Conservation (phyloP, 2,329 filamentous ascomycete species). For the Apiospora kogelbergensis region DNA sequence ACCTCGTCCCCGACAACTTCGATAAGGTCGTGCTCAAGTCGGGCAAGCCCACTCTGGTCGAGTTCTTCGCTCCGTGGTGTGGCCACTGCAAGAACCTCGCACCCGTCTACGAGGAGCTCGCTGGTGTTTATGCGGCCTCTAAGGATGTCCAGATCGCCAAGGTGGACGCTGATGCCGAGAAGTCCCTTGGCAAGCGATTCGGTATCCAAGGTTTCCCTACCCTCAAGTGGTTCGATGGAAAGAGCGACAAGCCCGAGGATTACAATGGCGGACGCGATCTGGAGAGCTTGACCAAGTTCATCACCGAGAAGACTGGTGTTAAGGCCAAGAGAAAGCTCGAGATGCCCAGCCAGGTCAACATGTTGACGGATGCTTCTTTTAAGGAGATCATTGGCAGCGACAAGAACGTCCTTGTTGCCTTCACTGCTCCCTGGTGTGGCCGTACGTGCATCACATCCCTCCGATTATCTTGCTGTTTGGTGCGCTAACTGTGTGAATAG, state of each 20-base stretch:
- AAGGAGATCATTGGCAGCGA: constrained; percentile 75
- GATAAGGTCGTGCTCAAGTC: constrained; percentile 86
- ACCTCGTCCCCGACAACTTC: constrained; percentile 89
- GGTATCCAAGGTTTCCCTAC: constrained; percentile 95
- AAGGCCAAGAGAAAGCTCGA: constrained; percentile 76
- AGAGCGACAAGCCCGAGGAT: constrained; percentile 79
- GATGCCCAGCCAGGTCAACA: constrained; percentile 72
- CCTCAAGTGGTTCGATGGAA: constrained; percentile 96
- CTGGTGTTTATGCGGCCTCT: constrained; percentile 67
- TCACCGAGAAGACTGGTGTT: constrained; percentile 84
- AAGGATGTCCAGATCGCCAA: constrained; percentile 84
- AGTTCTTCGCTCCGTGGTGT: constrained; percentile 99
- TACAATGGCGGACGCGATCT: constrained; percentile 87
- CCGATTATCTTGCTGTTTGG: not conserved
- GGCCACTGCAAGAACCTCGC: constrained; percentile 98
- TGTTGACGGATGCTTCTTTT: constrained; percentile 80
- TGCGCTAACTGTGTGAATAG: constrained; percentile 45
- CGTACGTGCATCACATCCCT: constrained; percentile 63
- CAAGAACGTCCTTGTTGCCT: constrained; percentile 90
- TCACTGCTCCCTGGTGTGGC: constrained; percentile 98
- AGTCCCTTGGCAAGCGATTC: constrained; percentile 79
- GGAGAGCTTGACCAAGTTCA: constrained; percentile 78
- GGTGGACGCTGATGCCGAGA: constrained; percentile 91
- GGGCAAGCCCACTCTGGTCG: constrained; percentile 92
- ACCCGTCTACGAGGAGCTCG: constrained; percentile 92